Percentiles rank a stretch among this genome's conserved stretches.
Evolutionary conservation across 73 alveolate species (phyloP).

Genomic region (Uronychia setigera): DNA sequence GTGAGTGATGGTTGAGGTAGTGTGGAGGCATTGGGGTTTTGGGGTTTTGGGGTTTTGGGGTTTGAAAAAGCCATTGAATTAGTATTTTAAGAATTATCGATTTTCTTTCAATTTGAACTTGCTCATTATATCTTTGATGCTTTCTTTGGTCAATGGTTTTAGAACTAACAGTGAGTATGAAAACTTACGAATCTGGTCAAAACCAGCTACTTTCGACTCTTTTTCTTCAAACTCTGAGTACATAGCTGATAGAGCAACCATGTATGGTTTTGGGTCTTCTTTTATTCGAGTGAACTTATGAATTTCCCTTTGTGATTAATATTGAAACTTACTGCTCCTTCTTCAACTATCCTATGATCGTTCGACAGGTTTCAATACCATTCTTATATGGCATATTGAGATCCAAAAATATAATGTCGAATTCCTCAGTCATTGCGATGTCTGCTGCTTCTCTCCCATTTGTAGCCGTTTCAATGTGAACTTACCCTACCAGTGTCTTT

Average conservation of each 20-base stretch:
- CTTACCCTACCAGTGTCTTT: background rate
- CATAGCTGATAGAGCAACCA: background rate
- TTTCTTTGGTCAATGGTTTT: no score
- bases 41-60: no score
- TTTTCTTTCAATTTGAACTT: no score
- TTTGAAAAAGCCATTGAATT: no score
- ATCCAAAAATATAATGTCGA: background rate
- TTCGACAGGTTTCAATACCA: background rate
- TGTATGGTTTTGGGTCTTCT: background rate
- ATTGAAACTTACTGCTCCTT: background rate
- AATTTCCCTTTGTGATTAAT: background rate
- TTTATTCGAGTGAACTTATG: background rate
- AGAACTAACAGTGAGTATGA: no score
- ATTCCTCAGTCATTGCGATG: background rate
- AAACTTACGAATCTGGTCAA: background rate
- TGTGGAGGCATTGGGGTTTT: background rate
- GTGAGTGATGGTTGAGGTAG: slow-evolving; percentile 4
- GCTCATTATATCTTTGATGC: no score
- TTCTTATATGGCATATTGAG: background rate
- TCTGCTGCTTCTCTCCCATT: background rate
- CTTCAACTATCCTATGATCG: background rate
- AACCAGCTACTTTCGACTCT: background rate
- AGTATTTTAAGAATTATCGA: no score
- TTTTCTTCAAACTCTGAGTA: background rate
- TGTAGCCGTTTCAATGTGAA: background rate